Percentiles rank a stretch among this genome's conserved stretches.
phyloP scores from a whole-genome alignment of 441 rosid genomes.

The Hura crepitans region DNA sequence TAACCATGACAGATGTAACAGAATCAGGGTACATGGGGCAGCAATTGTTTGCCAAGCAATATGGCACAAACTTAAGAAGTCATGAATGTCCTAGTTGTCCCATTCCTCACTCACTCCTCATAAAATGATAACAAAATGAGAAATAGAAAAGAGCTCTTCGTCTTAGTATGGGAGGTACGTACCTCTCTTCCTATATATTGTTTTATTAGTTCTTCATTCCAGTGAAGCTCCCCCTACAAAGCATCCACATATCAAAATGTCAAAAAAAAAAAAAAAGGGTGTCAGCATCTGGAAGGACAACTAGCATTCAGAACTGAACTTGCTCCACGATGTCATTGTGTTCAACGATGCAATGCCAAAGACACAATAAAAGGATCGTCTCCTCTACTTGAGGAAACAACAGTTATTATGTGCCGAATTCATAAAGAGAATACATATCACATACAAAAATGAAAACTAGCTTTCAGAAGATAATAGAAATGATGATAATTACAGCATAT shows the following conservation, averaged over 20 bases:
- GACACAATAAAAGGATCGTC: no score
- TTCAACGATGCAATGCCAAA: no score
- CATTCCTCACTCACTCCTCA: neutral
- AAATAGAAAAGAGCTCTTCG: slow-evolving; percentile 1
- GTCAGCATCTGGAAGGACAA: neutral
- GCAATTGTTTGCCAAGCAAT: neutral
- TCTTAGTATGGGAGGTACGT: neutral
- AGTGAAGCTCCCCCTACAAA: slow-evolving; percentile 76
- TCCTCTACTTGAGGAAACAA: neutral
- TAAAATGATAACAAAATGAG: neutral
- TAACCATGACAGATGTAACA: neutral
- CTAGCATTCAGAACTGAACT: neutral
- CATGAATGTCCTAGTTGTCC: neutral
- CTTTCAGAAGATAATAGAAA: neutral
- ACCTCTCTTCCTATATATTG: slow-evolving; percentile 85
- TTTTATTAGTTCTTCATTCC: slow-evolving; percentile 63
- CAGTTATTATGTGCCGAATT: neutral
- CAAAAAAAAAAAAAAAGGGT: slow-evolving; percentile 10
- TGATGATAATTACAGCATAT: neutral
- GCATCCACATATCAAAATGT: slow-evolving; percentile 19
- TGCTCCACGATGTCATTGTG: neutral
- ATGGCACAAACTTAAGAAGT: neutral
- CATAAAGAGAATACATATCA: neutral
- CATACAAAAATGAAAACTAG: neutral
- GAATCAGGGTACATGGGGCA: neutral